A percentile compares a stretch with the other conserved stretches of the same genome.
phyloP scores from a whole-genome alignment of 257 asterid species.

The Solanum chilense region DNA sequence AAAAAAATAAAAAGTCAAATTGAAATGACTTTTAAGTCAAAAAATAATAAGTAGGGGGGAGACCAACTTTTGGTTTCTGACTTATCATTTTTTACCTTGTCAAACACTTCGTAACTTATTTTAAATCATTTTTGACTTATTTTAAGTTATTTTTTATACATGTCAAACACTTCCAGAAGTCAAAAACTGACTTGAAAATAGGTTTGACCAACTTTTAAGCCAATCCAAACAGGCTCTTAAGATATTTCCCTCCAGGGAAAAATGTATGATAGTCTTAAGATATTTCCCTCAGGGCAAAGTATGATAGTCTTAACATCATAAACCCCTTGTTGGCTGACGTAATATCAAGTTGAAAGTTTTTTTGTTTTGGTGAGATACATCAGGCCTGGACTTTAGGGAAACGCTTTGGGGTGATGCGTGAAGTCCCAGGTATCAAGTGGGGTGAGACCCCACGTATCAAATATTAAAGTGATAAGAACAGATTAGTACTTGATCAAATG shows the following conservation, averaged over 20 bases:
- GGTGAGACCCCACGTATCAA: not conserved
- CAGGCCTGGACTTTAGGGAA: not conserved
- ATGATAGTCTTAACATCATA: not conserved
- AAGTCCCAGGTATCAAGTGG: not conserved
- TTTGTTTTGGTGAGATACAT: not conserved
- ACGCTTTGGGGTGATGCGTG: not conserved
- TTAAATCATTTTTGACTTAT: too few relatives aligned
- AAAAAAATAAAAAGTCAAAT: too few relatives aligned
- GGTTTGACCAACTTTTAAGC: too few relatives aligned
- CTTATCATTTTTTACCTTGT: too few relatives aligned
- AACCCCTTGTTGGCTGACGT: not conserved
- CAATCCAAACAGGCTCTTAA: not conserved
- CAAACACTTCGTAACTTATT: too few relatives aligned
- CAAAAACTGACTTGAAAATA: too few relatives aligned
- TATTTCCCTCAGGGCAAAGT: not conserved
- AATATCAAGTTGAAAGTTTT: not conserved
- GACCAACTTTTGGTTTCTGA: too few relatives aligned
- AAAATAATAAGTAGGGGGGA: too few relatives aligned
- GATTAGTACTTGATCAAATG: not conserved
- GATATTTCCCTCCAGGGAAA: not conserved
- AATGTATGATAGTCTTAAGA: not conserved
- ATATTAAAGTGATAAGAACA: not conserved
- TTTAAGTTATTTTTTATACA: too few relatives aligned
- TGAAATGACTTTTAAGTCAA: too few relatives aligned
- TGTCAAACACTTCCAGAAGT: too few relatives aligned